Evolutionary conservation across 148 eudicot species (phyloP), one percentile per base, ranked within the genome.

Genomic region (Chenopodium suecicum): DNA sequence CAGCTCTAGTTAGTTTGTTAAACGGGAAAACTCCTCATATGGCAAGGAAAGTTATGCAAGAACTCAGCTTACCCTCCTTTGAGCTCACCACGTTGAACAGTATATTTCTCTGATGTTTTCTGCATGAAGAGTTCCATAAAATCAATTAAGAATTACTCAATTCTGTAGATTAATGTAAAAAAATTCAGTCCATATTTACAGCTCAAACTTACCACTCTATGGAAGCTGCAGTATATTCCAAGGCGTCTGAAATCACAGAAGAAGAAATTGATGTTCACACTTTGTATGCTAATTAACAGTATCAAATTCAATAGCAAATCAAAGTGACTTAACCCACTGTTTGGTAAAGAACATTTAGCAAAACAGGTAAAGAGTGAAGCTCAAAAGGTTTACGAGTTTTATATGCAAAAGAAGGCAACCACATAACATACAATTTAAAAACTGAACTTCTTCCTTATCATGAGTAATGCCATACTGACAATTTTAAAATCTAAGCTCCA

Each of bases 61-160:
- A 41, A 41, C 8, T 41, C 8, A 74, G 81, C 98, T 58, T 86
- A 96, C 99, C 99, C 99, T 85, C 99, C 99, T 85, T 88, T 91
- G 76, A 94, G 92, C 86, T 94, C 99, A n/a, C 85, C 37, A 78
- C 98, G 95, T 23, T 83, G 87, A 27, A 85, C 83, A 14, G 94
- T 79, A 78, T 92, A 96, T 73, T 90, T 91, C 70, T 89, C 85
- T 48, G 97, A 91, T 77, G 94, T 79, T 89, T 87, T 90, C 99
- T 95, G 80, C 82, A 79, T 25, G 16, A 74, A 58, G 31, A 32
- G 69, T 46, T 37, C 67, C 60, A 77, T 50, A 50, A 50, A 9
- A 48, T 2, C 12, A 48, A 9, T 48, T 48, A 50, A 11, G 54
- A 50, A 50, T 50, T 19, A 73, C 63, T 7, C 19, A 23, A 64